A percentile compares a stretch with the other conserved stretches of the same genome.
Evolutionary conservation across 2,329 filamentous ascomycete species (phyloP).

Genomic region (Nothomitra cinnamomea): DNA sequence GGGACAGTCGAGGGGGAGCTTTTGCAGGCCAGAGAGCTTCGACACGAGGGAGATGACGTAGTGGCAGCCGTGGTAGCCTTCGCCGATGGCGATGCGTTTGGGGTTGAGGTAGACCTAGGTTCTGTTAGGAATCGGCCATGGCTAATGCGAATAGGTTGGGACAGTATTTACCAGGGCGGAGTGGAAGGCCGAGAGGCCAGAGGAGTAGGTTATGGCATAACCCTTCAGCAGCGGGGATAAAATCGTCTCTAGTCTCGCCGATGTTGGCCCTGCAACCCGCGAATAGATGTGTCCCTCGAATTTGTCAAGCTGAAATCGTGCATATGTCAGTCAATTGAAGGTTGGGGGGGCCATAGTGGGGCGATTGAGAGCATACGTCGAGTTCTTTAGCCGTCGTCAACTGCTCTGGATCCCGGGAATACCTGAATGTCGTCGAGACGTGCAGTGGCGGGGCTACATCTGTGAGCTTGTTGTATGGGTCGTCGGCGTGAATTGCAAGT

Average conservation of each 20-base stretch:
- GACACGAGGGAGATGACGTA: conserved; percentile 59
- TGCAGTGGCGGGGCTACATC: conserved; percentile 84
- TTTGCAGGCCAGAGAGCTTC: conserved; percentile 58
- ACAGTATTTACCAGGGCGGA: conserved; percentile 42
- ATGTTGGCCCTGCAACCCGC: conserved; percentile 60
- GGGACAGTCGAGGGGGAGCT: conserved; percentile 53
- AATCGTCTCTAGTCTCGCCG: conserved; percentile 69
- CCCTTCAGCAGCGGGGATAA: conserved; percentile 56
- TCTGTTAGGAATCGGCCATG: background rate
- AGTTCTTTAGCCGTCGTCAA: conserved; percentile 31
- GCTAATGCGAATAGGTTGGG: background rate
- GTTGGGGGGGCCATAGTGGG: too few species aligned
- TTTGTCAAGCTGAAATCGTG: conserved; percentile 19
- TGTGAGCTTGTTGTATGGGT: conserved; percentile 52
- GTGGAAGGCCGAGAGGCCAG: conserved; percentile 77
- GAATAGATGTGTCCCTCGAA: conserved; percentile 66
- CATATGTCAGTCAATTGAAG: background rate
- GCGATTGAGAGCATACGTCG: background rate
- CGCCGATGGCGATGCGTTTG: conserved; percentile 61
- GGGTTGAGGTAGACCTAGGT: conserved; percentile 56
- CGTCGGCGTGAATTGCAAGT: conserved; percentile 65
- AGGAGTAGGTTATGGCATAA: conserved; percentile 59
- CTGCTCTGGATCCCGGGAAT: conserved; percentile 50
- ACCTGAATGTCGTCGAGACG: conserved; percentile 81
- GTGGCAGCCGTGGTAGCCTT: conserved; percentile 87